Base-by-base conservation (phyloP, 371 early-diverging fungal genomes). In the Saksenaea vasiformis region DNA sequence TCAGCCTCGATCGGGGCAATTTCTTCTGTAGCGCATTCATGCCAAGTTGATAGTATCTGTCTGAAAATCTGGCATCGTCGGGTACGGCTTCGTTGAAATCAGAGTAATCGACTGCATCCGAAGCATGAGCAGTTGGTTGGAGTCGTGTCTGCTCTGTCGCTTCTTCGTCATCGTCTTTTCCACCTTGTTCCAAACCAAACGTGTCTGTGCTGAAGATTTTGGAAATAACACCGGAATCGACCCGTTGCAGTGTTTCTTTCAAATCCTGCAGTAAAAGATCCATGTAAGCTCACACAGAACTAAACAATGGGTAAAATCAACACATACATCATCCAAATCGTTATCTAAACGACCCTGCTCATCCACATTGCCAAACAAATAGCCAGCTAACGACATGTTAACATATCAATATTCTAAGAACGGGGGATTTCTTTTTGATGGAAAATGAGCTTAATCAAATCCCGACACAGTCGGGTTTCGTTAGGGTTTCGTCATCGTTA, bases 331-430 rank as follows among this genome's bases (percentile, higher is more conserved):
- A 37, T 80, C 85, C 36, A 88, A 66, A 63, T 89, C 87, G 17
- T 64, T 76, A 11, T 94, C 93, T 14, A 94, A 80, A 24, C 85
- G 80, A 37, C 96, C 96, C 61, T 87, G 84, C 60, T 92, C 89
- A 75, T 94, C 94, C 10, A 94, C 90, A 77, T 95, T 95, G 41
- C 96, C 96, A 78, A 94, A 94, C 43, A 94, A 80, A 69, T 88
- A 92, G 26, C 89, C 85, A 39, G 89, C 85, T 24, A 87, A 83
- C 28, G 90, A 90, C 88, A 86, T 87, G 55, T 47, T 47, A 22
- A 4, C 51, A 47, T 47, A 47, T 61, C 51, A 51, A 14, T 44
- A 37, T 37, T 37, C 37, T 8, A 37, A 5, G 37, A 37, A 37
- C n/a, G n/a, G n/a, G n/a, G n/a, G n/a, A n/a, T n/a, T n/a, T n/a